phyloP scores from a whole-genome alignment of 176 grass and related monocot species.

The Zoysia pacifica region DNA sequence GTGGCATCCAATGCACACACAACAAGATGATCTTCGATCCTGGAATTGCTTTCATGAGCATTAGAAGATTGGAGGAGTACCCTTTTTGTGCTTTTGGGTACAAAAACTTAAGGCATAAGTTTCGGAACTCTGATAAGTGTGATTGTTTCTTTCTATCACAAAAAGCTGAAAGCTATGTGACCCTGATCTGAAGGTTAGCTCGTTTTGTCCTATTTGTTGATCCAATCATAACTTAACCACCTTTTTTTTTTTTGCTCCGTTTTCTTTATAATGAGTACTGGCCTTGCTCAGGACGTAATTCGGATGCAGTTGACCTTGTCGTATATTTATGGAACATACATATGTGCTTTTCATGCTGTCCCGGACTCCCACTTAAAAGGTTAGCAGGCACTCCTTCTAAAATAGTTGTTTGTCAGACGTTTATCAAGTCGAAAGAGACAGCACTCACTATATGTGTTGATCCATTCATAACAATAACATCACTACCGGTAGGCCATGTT shows the following conservation, averaged over 20 bases:
- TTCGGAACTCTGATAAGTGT: too few relatives aligned
- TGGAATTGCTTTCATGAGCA: too few relatives aligned
- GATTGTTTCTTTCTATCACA: too few relatives aligned
- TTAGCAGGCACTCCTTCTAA: not conserved
- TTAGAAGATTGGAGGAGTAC: too few relatives aligned
- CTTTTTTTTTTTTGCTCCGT: not conserved
- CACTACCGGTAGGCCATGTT: conserved; percentile 22
- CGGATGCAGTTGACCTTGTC: conserved; percentile 20
- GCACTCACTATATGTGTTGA: not conserved
- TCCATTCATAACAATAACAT: not conserved
- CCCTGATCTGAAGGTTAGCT: too few relatives aligned
- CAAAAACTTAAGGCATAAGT: too few relatives aligned
- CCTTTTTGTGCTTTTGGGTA: too few relatives aligned
- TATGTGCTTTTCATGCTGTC: not conserved
- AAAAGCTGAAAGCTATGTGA: too few relatives aligned
- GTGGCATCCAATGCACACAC: conserved; percentile 66
- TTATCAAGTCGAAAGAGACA: not conserved
- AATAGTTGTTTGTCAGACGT: not conserved
- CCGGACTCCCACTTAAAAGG: not conserved
- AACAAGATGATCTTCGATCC: not conserved
- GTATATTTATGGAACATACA: not conserved
- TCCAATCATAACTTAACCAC: not conserved
- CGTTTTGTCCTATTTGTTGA: not conserved
- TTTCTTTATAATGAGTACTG: not conserved
- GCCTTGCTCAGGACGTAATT: not conserved